Evolutionary conservation across 108 stramenopile genomes (phyloP), one percentile per base, ranked within the genome.

Genomic region (Epipyxis sp.): DNA sequence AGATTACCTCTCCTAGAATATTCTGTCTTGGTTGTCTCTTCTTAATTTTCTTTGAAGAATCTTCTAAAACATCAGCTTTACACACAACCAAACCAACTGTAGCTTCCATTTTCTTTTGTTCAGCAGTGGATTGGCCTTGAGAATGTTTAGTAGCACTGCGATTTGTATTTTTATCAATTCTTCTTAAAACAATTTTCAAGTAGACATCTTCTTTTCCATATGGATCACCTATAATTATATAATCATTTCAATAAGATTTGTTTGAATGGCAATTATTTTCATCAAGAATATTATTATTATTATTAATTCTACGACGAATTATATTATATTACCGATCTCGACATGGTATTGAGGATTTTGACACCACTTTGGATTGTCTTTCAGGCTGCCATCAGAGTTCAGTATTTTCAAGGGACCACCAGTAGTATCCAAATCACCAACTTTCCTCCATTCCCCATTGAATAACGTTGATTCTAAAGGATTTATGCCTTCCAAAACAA

Each of bases 281-380:
- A n/a, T n/a, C n/a, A n/a, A n/a, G n/a, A n/a, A n/a, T n/a, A n/a
- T n/a, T n/a, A n/a, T n/a, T n/a, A n/a, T n/a, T n/a, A n/a, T n/a
- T n/a, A n/a, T n/a, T n/a, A n/a, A n/a, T n/a, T n/a, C n/a, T n/a
- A n/a, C n/a, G n/a, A n/a, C n/a, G n/a, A n/a, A n/a, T n/a, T n/a
- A n/a, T n/a, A n/a, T n/a, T n/a, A n/a, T n/a, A n/a, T n/a, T 44
- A 29, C 77, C 79, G 25, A 84, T 72, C 0, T 59, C 79, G 42
- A 87, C 41, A 69, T 80, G 59, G 50, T 84, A 87, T 82, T 87
- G 87, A 32, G 87, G 87, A 59, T 86, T 86, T 41, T 86, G 87
- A 81, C 87, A 86, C 83, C 82, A 87, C 83, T 82, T 86, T 1
- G 86, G 82, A 79, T 86, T 87, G 76, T 76, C 54, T 37, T 68